Evolutionary conservation across 805 yeast species (phyloP), one percentile per base, ranked within the genome.

Genomic region (Kodamaea nitidulidarum): DNA sequence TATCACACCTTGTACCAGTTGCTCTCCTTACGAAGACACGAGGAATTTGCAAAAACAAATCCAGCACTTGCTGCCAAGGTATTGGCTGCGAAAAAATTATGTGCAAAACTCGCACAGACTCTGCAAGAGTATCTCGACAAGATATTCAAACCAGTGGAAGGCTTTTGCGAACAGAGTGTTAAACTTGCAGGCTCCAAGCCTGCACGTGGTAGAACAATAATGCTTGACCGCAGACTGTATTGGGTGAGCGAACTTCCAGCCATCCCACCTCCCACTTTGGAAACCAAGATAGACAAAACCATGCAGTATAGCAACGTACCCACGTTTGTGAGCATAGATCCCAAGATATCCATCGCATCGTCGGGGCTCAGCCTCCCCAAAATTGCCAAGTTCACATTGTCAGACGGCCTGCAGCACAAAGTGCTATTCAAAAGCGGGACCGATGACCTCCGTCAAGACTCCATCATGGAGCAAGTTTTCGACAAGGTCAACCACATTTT

Each of bases 391-490:
- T 63, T 85, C 38, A 37, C 34, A 0, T 59, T 81, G 11, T 69
- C 80, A 0, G 73, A 79, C 51, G 98, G 98, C 0, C 46, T 58
- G 0, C 51, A 41, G 0, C 81, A 76, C 43, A 76, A 69, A 40
- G 72, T 83, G 54, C 65, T 93, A 14, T 63, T 90, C 47, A 93
- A 93, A 55, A 87, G 87, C 17, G 88, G 95, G 4, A 74, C 86
- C 7, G 98, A 93, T 61, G 98, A 93, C 61, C 65, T 93, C 38
- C 67, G 98, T 37, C 98, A 95, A 61, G 99, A 93, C 62, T 85
- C 95, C 0, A 87, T 93, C 41, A 95, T 93, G 98, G 95, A 91
- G 57, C 98, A 93, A 56, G 98, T 91, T 1, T 93, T 95, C 58
- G 83, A 75, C 15, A 86, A 88, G 51, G 96, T 88, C 11, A 88